Evolutionary conservation across 2,329 filamentous ascomycete species (phyloP).

Genomic region (Aureobasidium melanogenum): DNA sequence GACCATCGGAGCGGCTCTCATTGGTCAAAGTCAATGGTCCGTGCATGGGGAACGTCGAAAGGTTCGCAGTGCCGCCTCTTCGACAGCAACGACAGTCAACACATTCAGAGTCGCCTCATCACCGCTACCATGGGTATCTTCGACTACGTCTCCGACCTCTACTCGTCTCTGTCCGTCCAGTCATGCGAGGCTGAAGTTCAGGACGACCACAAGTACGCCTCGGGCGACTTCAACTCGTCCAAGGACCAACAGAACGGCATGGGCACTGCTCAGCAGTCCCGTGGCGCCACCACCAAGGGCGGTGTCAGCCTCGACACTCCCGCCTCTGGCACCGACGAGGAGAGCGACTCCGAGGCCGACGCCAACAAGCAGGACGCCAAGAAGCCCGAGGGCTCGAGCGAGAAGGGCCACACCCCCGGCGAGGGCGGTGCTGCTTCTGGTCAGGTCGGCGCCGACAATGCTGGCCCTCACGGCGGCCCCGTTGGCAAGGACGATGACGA

Average conservation of each 20-base stretch:
- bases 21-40: background rate
- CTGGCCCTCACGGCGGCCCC: conserved; percentile 20
- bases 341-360: conserved; percentile 33
- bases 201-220: conserved; percentile 40
- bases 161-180: conserved; percentile 55
- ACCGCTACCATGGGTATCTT: conserved; percentile 49
- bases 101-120: conserved; percentile 11
- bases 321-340: conserved; percentile 35
- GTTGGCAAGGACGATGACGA: conserved; percentile 30
- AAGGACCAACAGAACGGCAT: conserved; percentile 20
- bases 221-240: conserved; percentile 33
- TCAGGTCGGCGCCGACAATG: conserved; percentile 19
- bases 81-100: conserved; percentile 4
- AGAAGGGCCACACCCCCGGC: conserved; percentile 22
- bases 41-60: conserved; percentile 7
- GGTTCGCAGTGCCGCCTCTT: conserved; percentile 7
- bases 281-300: conserved; percentile 26
- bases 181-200: conserved; percentile 54
- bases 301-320: conserved; percentile 30
- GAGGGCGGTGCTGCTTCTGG: conserved; percentile 21
- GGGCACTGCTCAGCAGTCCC: conserved; percentile 22
- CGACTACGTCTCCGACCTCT: conserved; percentile 56
- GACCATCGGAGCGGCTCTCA: background rate
- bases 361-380: conserved; percentile 34
- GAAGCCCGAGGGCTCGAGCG: conserved; percentile 18